A percentile compares a stretch with the other conserved stretches of the same genome.
phyloP scores from a whole-genome alignment of 805 yeast species.

The Metschnikowia amazonensis region DNA sequence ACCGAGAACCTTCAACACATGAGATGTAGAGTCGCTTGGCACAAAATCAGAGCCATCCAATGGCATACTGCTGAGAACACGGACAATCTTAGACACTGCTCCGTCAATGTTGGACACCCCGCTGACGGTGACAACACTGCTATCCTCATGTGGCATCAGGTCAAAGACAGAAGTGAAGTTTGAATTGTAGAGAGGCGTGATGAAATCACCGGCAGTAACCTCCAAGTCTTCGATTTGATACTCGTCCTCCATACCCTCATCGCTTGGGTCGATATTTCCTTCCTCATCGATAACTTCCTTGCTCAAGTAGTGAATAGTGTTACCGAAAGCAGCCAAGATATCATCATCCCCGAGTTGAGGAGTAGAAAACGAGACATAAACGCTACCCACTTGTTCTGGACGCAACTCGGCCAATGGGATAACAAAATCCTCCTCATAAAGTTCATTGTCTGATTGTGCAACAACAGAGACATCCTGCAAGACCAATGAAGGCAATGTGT shows the following conservation, averaged over 20 bases:
- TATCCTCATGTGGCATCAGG: constrained; percentile 56
- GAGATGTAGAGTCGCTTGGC: constrained; percentile 55
- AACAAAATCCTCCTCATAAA: constrained; percentile 63
- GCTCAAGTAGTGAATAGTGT: constrained; percentile 67
- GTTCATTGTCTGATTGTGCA: constrained; percentile 58
- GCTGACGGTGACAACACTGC: constrained; percentile 64
- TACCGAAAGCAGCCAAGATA: constrained; percentile 48
- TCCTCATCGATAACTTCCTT: constrained; percentile 77
- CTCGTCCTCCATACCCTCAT: constrained; percentile 88
- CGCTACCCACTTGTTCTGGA: constrained; percentile 68
- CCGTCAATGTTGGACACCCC: constrained; percentile 33
- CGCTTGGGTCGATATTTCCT: constrained; percentile 58
- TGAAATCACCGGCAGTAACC: constrained; percentile 75
- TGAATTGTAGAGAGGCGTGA: constrained; percentile 72
- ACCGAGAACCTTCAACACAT: constrained; percentile 78
- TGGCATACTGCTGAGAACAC: constrained; percentile 50
- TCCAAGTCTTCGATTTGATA: constrained; percentile 83
- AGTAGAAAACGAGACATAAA: constrained; percentile 72
- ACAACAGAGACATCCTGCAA: constrained; percentile 73
- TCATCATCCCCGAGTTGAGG: constrained; percentile 45
- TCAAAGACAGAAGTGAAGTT: constrained; percentile 73
- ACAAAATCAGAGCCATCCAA: constrained; percentile 71
- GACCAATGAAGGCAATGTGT: constrained; percentile 76
- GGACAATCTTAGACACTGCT: constrained; percentile 50
- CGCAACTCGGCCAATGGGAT: constrained; percentile 68